A percentile compares a stretch with the other conserved stretches of the same genome.
phyloP scores from a whole-genome alignment of 2,329 filamentous ascomycete genomes.

The Apiospora koreana region DNA sequence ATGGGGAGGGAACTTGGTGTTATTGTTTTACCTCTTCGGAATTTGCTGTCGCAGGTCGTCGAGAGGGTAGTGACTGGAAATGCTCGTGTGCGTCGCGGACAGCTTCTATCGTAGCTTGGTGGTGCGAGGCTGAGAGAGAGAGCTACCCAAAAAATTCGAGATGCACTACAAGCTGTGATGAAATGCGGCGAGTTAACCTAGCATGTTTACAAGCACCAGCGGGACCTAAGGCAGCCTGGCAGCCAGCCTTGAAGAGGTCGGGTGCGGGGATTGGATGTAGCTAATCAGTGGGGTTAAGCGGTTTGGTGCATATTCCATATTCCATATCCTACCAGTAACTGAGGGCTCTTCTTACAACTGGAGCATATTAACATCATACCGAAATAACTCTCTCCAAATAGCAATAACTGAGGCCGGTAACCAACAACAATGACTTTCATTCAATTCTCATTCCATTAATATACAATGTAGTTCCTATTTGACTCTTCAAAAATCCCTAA shows the following conservation, averaged over 20 bases:
- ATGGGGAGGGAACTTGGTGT: background rate
- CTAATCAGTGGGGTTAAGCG: constrained; percentile 1
- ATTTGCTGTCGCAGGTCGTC: background rate
- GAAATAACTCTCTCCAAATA: no score
- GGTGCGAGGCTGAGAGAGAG: background rate
- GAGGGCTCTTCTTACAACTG: background rate
- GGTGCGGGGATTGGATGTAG: background rate
- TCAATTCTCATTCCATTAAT: no score
- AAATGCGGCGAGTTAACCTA: background rate
- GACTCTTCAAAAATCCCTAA: no score
- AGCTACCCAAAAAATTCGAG: constrained; percentile 5
- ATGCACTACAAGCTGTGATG: background rate
- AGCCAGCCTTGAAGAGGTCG: background rate
- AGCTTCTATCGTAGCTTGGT: background rate
- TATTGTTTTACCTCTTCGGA: background rate
- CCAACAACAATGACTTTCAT: no score
- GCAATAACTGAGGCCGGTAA: no score
- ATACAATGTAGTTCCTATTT: no score
- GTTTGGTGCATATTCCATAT: background rate
- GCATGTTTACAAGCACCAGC: background rate
- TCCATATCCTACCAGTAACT: no score
- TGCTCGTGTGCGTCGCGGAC: background rate
- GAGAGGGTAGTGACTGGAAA: background rate
- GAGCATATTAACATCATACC: background rate
- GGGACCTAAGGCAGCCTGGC: no score